Evolutionary conservation across 2,329 filamentous ascomycete species (phyloP).

Genomic region (Dactylellina leptospora): DNA sequence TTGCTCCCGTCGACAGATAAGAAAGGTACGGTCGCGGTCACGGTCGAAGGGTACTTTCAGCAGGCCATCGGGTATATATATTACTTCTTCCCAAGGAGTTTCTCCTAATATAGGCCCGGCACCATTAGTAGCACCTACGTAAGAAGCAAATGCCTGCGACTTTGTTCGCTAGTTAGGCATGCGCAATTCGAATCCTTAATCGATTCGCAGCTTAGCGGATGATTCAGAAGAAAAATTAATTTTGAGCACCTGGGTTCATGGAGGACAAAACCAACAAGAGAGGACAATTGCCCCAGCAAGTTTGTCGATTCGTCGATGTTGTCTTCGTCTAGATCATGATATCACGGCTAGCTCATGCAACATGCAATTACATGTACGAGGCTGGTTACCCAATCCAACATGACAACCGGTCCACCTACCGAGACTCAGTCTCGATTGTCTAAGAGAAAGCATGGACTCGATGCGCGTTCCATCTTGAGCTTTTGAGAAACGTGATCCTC

Average conservation of each 20-base stretch:
- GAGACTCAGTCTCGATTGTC: no score
- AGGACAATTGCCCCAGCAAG: background rate
- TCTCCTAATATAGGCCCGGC: conserved; percentile 21
- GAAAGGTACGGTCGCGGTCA: background rate
- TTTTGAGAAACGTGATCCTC: conserved; percentile 30
- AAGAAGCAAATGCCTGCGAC: conserved; percentile 34
- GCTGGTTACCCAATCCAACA: background rate
- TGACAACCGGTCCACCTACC: no score
- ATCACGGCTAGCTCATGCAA: conserved; percentile 9
- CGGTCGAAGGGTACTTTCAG: background rate
- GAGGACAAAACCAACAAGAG: background rate
- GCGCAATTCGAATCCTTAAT: no score
- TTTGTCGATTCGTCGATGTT: conserved; percentile 3
- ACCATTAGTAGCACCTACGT: conserved; percentile 23
- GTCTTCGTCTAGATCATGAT: conserved; percentile 20
- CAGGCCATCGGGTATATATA: conserved; percentile 27
- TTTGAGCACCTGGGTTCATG: background rate
- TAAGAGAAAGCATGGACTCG: no score
- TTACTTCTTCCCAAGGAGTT: conserved; percentile 9
- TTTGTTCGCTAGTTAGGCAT: conserved; percentile 6
- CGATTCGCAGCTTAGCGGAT: conserved; percentile 21
- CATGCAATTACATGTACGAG: background rate
- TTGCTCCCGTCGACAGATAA: conserved; percentile 48
- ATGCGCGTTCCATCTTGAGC: no score
- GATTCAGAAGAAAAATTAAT: no score